A percentile compares a stretch with the other conserved stretches of the same genome.
Evolutionary conservation across 352 stramenopile genomes (phyloP).

Genomic region (Phytophthora nicotianae): DNA sequence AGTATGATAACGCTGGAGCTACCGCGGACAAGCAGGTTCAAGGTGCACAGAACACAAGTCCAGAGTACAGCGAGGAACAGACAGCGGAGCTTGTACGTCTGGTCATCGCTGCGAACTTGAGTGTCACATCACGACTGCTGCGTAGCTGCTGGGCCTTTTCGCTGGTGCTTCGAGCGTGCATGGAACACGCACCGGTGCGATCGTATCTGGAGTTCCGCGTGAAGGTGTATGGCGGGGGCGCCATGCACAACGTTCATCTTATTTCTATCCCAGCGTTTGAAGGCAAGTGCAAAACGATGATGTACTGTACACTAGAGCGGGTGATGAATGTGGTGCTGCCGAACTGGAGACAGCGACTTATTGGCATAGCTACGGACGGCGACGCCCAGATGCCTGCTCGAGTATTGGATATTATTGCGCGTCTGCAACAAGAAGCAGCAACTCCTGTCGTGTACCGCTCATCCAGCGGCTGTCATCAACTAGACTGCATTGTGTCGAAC

Average conservation of each 20-base stretch:
- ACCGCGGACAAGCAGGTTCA: slow-evolving; percentile 4
- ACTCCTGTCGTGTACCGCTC: slow-evolving; percentile 37
- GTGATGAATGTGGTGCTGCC: slow-evolving; percentile 44
- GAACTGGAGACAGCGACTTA: slow-evolving; percentile 40
- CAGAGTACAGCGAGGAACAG: slow-evolving; percentile 34
- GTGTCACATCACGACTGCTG: slow-evolving; percentile 42
- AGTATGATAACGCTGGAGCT: neutral
- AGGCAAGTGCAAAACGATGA: slow-evolving; percentile 36
- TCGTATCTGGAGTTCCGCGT: slow-evolving; percentile 53
- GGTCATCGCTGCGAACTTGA: slow-evolving; percentile 45
- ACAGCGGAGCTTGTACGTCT: slow-evolving; percentile 50
- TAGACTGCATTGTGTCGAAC: slow-evolving; percentile 44
- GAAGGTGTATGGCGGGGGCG: slow-evolving; percentile 38
- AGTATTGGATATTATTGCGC: slow-evolving; percentile 38
- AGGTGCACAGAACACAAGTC: slow-evolving; percentile 13
- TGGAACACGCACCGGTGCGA: slow-evolving; percentile 35
- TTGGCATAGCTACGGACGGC: slow-evolving; percentile 44
- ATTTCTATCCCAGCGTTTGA: slow-evolving; percentile 45
- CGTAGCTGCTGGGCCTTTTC: slow-evolving; percentile 54
- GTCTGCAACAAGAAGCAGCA: slow-evolving; percentile 35
- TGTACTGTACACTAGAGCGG: slow-evolving; percentile 40
- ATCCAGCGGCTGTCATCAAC: slow-evolving; percentile 35
- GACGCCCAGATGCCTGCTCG: slow-evolving; percentile 36
- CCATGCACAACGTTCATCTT: slow-evolving; percentile 49
- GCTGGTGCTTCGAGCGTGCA: slow-evolving; percentile 38